phyloP scores from a whole-genome alignment of 208 protist species.

The Leishmania lainsoni region DNA sequence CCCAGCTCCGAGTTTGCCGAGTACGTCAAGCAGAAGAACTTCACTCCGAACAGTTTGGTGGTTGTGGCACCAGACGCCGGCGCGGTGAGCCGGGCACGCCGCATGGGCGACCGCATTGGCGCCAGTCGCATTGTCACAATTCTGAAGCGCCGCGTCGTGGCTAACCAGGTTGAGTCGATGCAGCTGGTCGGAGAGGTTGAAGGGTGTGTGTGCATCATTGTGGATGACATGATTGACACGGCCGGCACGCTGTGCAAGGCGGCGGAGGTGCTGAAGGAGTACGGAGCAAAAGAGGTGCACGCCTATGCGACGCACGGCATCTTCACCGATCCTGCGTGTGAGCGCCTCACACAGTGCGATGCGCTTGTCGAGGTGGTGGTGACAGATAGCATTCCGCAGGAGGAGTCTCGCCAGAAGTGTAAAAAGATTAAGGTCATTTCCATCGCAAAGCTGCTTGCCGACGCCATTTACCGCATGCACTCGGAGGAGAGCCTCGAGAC shows the following conservation, averaged over 20 bases:
- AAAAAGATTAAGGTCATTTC: slow-evolving; percentile 88
- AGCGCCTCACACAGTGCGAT: slow-evolving; percentile 87
- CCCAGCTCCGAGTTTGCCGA: slow-evolving; percentile 86
- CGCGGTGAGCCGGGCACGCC: slow-evolving; percentile 92
- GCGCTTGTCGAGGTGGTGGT: slow-evolving; percentile 93
- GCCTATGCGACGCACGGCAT: slow-evolving; percentile 95
- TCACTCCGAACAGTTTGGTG: slow-evolving; percentile 79
- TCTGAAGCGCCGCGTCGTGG: slow-evolving; percentile 94
- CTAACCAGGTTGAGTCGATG: slow-evolving; percentile 93
- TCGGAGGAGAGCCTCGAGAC: slow-evolving; percentile 81
- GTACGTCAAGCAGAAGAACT: slow-evolving; percentile 78
- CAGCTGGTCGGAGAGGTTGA: slow-evolving; percentile 95
- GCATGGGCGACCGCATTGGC: slow-evolving; percentile 80
- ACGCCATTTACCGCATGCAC: slow-evolving; percentile 90
- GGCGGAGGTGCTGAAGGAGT: slow-evolving; percentile 93
- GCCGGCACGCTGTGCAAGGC: slow-evolving; percentile 95
- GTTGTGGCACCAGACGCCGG: slow-evolving; percentile 97
- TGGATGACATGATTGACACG: slow-evolving; percentile 99
- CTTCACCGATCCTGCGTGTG: slow-evolving; percentile 92
- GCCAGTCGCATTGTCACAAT: slow-evolving; percentile 94
- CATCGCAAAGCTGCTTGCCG: slow-evolving; percentile 83
- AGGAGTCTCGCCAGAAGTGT: slow-evolving; percentile 62
- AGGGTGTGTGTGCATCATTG: slow-evolving; percentile 94
- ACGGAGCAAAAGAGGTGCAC: slow-evolving; percentile 94
- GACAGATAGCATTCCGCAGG: slow-evolving; percentile 93